Conservation (phyloP, 2,329 filamentous ascomycete species). For the Beauveria sp. region DNA sequence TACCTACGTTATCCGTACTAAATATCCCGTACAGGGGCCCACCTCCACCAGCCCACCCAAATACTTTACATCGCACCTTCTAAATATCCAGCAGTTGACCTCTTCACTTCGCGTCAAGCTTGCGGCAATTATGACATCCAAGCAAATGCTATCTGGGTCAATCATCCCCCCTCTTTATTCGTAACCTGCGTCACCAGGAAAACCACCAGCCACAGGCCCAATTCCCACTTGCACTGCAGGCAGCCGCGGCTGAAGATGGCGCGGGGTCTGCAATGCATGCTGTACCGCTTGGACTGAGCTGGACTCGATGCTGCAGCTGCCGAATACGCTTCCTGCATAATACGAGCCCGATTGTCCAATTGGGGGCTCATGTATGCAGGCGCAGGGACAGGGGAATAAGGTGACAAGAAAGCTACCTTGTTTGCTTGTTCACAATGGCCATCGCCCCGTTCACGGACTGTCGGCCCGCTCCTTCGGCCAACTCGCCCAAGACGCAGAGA, state of each 20-base stretch:
- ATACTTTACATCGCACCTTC: not conserved
- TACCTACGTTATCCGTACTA: too few relatives aligned
- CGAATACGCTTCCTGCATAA: not conserved
- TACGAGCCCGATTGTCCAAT: not conserved
- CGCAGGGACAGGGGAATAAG: not conserved
- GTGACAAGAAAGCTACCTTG: not conserved
- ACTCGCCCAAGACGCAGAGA: not conserved
- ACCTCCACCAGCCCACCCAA: not conserved
- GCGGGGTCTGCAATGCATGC: not conserved
- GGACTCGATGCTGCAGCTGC: not conserved
- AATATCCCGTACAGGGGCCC: not conserved
- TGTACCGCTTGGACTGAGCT: not conserved
- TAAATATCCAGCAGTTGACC: not conserved
- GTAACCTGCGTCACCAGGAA: not conserved
- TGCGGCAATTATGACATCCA: not conserved
- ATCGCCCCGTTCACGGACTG: not conserved
- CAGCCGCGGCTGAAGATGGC: constrained; percentile 2
- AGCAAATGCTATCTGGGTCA: not conserved
- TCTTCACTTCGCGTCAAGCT: not conserved
- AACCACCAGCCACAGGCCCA: not conserved
- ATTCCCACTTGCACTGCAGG: not conserved
- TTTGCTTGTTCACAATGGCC: not conserved
- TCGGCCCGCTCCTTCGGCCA: not conserved
- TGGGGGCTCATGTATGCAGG: not conserved
- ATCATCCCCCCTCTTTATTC: not conserved